A percentile compares a stretch with the other conserved stretches of the same genome.
Evolutionary conservation across 129 eudicot species (phyloP).

Genomic region (Lonicera japonica): DNA sequence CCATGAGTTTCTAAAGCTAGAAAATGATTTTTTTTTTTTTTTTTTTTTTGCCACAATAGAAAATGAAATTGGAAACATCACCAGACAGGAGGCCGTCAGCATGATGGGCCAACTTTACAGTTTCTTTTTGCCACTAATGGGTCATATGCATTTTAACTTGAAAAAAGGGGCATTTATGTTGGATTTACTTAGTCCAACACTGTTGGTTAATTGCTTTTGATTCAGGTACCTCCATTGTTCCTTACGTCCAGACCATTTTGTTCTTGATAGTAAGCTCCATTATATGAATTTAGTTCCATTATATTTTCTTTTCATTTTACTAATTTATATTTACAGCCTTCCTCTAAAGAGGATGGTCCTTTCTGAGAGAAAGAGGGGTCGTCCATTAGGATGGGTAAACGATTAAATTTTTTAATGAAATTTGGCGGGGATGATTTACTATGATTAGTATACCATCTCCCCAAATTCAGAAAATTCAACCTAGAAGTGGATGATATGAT

Average conservation of each 20-base stretch:
- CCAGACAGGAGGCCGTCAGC: constrained; percentile 99
- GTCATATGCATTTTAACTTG: neutral
- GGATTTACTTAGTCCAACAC: neutral
- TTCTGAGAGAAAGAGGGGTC: too few species aligned
- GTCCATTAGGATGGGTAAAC: too few species aligned
- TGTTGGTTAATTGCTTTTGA: constrained; percentile 10
- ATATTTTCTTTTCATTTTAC: constrained; percentile 7
- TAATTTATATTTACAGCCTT: too few species aligned
- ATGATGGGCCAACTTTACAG: constrained; percentile 50
- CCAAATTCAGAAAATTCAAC: too few species aligned
- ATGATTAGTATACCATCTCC: too few species aligned
- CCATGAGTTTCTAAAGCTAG: constrained; percentile 93
- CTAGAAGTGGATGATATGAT: too few species aligned
- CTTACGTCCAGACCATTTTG: constrained; percentile 75
- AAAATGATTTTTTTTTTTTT: too few species aligned
- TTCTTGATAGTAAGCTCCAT: constrained; percentile 85
- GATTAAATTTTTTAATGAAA: too few species aligned
- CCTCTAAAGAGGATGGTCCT: too few species aligned
- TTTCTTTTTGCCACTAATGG: neutral
- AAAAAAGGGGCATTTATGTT: constrained; percentile 12
- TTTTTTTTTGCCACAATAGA: too few species aligned
- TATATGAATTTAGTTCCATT: constrained; percentile 8
- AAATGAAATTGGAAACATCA: constrained; percentile 96
- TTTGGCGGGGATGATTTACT: too few species aligned
- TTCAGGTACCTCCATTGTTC: constrained; percentile 92